These are phyloP conservation scores for Brassica juncea DNA, from an alignment of 345 rosid genomes.

Conservation along the genomic window DNA sequence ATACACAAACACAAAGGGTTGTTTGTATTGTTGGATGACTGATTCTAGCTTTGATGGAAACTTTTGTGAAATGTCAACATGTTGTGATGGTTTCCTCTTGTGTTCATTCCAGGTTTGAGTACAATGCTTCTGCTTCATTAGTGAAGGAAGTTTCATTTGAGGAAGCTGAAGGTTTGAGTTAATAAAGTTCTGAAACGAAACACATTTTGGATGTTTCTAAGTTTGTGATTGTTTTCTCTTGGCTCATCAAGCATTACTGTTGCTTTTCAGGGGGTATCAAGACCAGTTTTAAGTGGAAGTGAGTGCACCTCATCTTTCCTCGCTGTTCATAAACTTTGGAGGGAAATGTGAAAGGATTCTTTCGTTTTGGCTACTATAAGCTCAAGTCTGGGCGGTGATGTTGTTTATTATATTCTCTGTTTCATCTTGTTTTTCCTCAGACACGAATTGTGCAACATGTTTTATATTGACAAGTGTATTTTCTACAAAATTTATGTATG, in stretches of 20 bases:
- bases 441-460: background rate
- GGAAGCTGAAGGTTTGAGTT: constrained; percentile 68
- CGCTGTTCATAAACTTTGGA: constrained; percentile 25
- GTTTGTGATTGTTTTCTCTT: constrained; percentile 21
- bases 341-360: constrained; percentile 38
- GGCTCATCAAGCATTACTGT: constrained; percentile 27
- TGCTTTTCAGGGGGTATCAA: constrained; percentile 67
- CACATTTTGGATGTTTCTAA: background rate
- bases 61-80: background rate
- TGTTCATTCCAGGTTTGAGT: constrained; percentile 64
- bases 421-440: constrained; percentile 7
- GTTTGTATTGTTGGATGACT: background rate
- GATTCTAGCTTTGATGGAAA: background rate
- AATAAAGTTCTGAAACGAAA: background rate
- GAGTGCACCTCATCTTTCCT: constrained; percentile 21
- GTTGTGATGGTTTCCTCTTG: constrained; percentile 5
- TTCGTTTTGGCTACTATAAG: constrained; percentile 22
- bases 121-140: constrained; percentile 72
- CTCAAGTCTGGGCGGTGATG: constrained; percentile 20
- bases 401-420: constrained; percentile 17
- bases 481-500: background rate
- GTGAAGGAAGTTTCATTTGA: constrained; percentile 82
- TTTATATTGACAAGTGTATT: constrained; percentile 4
- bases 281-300: constrained; percentile 67
- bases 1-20: background rate